These are phyloP conservation scores for Anthracocystis panici-leucophaei DNA, from an alignment of 1,284 basidiomycete genomes.

Conservation along the genomic window DNA sequence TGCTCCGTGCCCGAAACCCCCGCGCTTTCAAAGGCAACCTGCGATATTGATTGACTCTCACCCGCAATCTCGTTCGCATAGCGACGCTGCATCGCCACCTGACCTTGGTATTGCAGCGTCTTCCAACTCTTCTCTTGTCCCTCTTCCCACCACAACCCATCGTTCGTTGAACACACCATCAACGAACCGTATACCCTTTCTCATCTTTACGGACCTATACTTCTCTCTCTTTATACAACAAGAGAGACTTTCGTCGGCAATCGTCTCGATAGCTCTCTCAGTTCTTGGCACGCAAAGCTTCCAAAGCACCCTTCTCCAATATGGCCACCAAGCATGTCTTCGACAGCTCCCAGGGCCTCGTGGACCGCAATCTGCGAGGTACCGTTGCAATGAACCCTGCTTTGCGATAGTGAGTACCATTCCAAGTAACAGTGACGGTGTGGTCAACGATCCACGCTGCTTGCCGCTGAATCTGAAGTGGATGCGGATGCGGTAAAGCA, in stretches of 20 bases:
- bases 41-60: neutral
- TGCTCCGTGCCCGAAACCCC: slow-evolving; percentile 4
- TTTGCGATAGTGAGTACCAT: slow-evolving; percentile 58
- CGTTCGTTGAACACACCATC: slow-evolving; percentile 2
- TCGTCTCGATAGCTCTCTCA: too few relatives aligned
- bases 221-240: neutral
- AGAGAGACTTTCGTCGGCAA: neutral
- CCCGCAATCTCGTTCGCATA: slow-evolving; percentile 4
- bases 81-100: slow-evolving; percentile 1
- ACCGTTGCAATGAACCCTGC: slow-evolving; percentile 66
- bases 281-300: neutral
- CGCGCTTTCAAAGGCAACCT: neutral
- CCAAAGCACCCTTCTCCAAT: slow-evolving; percentile 7
- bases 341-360: slow-evolving; percentile 63
- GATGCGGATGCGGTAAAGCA: too few relatives aligned
- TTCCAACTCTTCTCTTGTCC: neutral
- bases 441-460: too few relatives aligned
- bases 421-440: neutral
- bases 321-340: slow-evolving; percentile 70
- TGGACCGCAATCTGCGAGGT: slow-evolving; percentile 65
- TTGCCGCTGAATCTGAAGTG: too few relatives aligned
- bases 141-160: neutral
- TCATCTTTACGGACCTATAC: slow-evolving; percentile 1
- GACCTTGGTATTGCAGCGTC: neutral
- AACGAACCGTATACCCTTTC: slow-evolving; percentile 18